A percentile compares a stretch with the other conserved stretches of the same genome.
Conservation (phyloP, 2,329 filamentous ascomycete genomes). For the Botryotinia convoluta region DNA sequence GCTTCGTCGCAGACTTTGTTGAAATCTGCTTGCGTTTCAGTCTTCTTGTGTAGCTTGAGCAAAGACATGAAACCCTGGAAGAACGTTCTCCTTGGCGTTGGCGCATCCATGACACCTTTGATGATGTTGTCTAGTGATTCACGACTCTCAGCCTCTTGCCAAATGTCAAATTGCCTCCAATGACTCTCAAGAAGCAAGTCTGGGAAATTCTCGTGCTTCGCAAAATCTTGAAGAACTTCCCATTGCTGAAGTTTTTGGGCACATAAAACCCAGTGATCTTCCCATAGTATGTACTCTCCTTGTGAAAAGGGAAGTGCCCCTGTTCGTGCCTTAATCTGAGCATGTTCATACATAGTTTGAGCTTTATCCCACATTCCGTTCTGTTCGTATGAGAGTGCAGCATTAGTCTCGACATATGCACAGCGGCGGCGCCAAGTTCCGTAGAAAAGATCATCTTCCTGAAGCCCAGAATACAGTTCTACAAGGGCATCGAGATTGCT, state of each 20-base stretch:
- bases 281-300: constrained; percentile 98
- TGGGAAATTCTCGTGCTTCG: constrained; percentile 98
- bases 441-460: constrained; percentile 97
- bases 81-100: constrained; percentile 88
- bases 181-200: constrained; percentile 92
- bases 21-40: constrained; percentile 78
- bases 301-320: constrained; percentile 95
- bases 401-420: constrained; percentile 96
- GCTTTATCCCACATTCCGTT: constrained; percentile 99
- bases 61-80: constrained; percentile 99
- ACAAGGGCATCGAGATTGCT: constrained; percentile 96
- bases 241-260: constrained; percentile 98
- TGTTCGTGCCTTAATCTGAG: constrained; percentile 94
- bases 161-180: constrained; percentile 94
- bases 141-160: constrained; percentile 80
- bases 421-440: constrained; percentile 93
- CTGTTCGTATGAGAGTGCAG: constrained; percentile 95
- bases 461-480: constrained; percentile 83
- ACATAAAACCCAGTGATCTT: constrained; percentile 98
- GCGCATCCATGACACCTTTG: constrained; percentile 96
- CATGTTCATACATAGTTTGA: constrained; percentile 92
- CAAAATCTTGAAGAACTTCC: constrained; percentile 96
- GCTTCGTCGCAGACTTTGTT: constrained; percentile 91
- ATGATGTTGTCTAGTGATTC: constrained; percentile 91
- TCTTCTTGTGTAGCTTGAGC: constrained; percentile 88